Base-by-base conservation (phyloP, 371 early-diverging fungal species). In the Globomyces sp. region DNA sequence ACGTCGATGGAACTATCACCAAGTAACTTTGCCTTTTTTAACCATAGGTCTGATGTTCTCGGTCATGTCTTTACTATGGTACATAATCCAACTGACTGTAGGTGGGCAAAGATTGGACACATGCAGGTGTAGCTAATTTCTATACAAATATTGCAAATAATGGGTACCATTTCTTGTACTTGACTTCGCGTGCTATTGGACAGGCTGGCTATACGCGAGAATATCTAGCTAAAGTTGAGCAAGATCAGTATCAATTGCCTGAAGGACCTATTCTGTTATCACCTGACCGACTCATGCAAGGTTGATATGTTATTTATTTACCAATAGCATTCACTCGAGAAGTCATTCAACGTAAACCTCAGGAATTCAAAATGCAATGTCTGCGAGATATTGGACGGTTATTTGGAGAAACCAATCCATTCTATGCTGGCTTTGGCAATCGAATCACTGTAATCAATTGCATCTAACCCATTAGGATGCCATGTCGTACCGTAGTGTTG, bases 1-100 rank as follows among this genome's bases (percentile, higher is more conserved):
- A 99, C 76, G 94, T 99, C 68, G 99, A 99, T 76, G 99, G 99
- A 49, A 99, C 99, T 0, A 98, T 99, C 63, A 99, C 99, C 47
- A 99, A 99, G 74, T 24, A 24, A 24, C 24, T 24, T 24, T 24
- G 24, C 24, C 24, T 24, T 24, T 24, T 24, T 24, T 24, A 24
- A 24, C 24, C 24, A 24, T 24, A 24, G 24, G 24, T 94, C 95
- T 2, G 99, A 99, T 74, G 92, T 93, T 0, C 79, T 96, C 51
- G 99, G 99, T 2, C 99, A 99, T 71, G 81, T 99, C 5, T 97
- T 96, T 75, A 93, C 93, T 41, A 92, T 96, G 90, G 94, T 98
- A 47, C 0, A 24, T 24, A 24, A 24, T 24, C 24, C 24, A 24
- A 24, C 24, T 24, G 24, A 24, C 24, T 24, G 24, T 24, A 24